These are phyloP conservation scores for Suillus clintonianus DNA, from an alignment of 768 basidiomycete species.

Conservation along the genomic window DNA sequence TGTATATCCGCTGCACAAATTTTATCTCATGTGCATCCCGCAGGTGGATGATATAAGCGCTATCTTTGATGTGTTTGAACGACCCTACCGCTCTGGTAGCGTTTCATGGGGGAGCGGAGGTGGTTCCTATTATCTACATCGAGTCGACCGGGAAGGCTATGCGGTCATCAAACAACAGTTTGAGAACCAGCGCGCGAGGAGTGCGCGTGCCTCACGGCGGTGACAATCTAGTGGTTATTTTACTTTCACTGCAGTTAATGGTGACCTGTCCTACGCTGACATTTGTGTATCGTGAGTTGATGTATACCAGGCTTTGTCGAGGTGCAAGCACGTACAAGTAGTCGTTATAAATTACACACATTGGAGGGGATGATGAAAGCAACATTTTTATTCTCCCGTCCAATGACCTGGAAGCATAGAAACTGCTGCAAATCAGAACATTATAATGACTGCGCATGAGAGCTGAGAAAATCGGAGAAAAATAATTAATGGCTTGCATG, in stretches of 20 bases:
- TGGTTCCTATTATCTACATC: slow-evolving; percentile 75
- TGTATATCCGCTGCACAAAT: neutral
- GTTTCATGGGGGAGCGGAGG: slow-evolving; percentile 81
- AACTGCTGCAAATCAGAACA: neutral
- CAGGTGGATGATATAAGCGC: slow-evolving; percentile 79
- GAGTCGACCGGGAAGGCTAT: slow-evolving; percentile 74
- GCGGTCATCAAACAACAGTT: slow-evolving; percentile 57
- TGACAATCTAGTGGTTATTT: slow-evolving; percentile 5
- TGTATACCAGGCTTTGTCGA: no score
- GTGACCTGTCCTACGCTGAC: neutral
- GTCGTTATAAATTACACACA: neutral
- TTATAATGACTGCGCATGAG: neutral
- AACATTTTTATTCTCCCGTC: neutral
- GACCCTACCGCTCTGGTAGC: slow-evolving; percentile 66
- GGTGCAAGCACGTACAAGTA: neutral
- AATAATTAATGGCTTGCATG: neutral
- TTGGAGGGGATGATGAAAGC: neutral
- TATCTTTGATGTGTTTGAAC: slow-evolving; percentile 77
- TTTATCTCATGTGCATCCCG: slow-evolving; percentile 4
- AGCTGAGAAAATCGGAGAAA: neutral
- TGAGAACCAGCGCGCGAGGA: slow-evolving; percentile 46
- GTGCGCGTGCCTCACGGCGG: slow-evolving; percentile 23
- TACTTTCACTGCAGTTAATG: neutral
- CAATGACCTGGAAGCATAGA: neutral
- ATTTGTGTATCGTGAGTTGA: neutral